These are phyloP conservation scores for Gossypium bickii DNA, from an alignment of 345 rosid genomes.

Conservation along the genomic window DNA sequence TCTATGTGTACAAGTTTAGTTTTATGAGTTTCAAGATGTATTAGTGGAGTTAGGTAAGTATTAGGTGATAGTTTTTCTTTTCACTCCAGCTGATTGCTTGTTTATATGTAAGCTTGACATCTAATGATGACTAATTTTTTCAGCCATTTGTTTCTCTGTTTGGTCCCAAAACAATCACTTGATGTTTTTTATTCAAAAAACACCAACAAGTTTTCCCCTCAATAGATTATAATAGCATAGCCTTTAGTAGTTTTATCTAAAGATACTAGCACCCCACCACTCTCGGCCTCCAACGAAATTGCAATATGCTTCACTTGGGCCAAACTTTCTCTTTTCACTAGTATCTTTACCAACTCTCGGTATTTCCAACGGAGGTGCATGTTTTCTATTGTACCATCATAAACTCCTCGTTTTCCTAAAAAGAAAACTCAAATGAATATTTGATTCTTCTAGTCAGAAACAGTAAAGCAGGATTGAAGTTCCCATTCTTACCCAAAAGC, in stretches of 20 bases:
- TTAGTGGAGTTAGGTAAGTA: no score
- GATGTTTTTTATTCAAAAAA: no score
- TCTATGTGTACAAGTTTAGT: no score
- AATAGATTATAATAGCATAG: conserved; percentile 62
- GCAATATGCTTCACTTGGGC: conserved; percentile 79
- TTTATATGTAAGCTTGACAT: no score
- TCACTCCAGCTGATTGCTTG: no score
- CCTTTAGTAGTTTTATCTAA: conserved; percentile 78
- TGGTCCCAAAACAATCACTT: no score
- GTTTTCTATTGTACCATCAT: conserved; percentile 80
- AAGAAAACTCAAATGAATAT: conserved; percentile 15
- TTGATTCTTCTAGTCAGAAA: not conserved
- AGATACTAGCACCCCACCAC: conserved; percentile 84
- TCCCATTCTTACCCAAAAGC: conserved; percentile 58
- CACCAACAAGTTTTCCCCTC: conserved; percentile 62
- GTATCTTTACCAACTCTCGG: conserved; percentile 75
- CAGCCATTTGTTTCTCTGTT: no score
- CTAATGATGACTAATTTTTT: no score
- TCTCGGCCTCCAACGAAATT: conserved; percentile 77
- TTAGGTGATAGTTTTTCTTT: no score
- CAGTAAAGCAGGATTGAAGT: conserved; percentile 14
- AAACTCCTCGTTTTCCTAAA: conserved; percentile 76
- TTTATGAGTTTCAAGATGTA: no score
- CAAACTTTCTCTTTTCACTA: conserved; percentile 52
- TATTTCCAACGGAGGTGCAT: conserved; percentile 93